phyloP scores from a whole-genome alignment of 352 stramenopile genomes.

The Elongisporangium prolatum region DNA sequence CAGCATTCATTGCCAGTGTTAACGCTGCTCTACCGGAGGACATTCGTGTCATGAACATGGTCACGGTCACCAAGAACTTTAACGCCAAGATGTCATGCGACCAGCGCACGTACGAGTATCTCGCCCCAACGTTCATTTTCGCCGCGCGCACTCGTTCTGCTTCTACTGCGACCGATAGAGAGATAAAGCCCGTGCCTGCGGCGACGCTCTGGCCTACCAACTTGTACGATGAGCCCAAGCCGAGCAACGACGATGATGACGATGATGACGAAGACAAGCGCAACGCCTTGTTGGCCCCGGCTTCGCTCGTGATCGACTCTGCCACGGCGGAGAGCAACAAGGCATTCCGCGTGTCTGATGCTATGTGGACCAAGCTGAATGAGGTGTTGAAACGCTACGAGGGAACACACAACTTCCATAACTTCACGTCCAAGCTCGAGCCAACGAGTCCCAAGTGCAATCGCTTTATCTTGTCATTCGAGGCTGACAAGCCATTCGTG shows the following conservation, averaged over 20 bases:
- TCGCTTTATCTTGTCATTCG: constrained; percentile 93
- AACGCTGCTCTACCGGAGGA: constrained; percentile 70
- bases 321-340: constrained; percentile 64
- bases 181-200: constrained; percentile 4
- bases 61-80: constrained; percentile 88
- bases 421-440: constrained; percentile 93
- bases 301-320: constrained; percentile 40
- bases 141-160: constrained; percentile 18
- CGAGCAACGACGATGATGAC: constrained; percentile 10
- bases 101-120: constrained; percentile 88
- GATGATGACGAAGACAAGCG: constrained; percentile 14
- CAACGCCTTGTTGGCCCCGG: constrained; percentile 4
- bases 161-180: background rate
- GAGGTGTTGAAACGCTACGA: constrained; percentile 59
- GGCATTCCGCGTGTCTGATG: constrained; percentile 62
- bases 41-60: constrained; percentile 82
- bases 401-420: constrained; percentile 95
- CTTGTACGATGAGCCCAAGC: constrained; percentile 38
- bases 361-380: constrained; percentile 46
- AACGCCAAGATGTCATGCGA: constrained; percentile 89
- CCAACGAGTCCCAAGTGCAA: constrained; percentile 73
- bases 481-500: constrained; percentile 70
- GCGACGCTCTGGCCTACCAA: constrained; percentile 25
- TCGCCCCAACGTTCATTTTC: constrained; percentile 89
- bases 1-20: constrained; percentile 59